Conservation (phyloP, 352 stramenopile genomes). For the Globisporangium irregulare region DNA sequence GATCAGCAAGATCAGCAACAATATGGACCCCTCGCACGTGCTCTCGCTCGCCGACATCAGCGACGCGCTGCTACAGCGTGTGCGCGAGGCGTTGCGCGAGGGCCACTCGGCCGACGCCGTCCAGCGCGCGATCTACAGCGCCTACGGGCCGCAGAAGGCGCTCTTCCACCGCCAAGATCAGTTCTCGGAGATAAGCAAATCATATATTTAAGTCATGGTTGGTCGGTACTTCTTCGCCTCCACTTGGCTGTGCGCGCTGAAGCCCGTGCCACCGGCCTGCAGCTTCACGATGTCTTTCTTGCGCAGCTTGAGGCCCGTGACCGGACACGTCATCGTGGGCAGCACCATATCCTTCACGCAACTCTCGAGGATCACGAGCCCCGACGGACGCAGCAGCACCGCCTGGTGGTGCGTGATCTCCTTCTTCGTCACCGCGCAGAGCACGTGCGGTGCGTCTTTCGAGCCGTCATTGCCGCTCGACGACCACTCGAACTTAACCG, state of each 20-base stretch:
- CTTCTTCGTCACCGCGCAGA: conserved; percentile 82
- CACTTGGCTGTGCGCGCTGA: conserved; percentile 82
- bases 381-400: conserved; percentile 76
- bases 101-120: conserved; percentile 24
- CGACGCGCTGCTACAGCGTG: conserved; percentile 47
- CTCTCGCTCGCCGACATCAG: conserved; percentile 53
- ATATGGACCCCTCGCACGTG: not conserved
- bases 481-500: conserved; percentile 80
- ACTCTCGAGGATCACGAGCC: conserved; percentile 74
- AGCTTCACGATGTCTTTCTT: conserved; percentile 86
- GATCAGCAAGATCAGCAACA: not conserved
- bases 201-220: conserved; percentile 75
- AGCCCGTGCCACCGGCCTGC: conserved; percentile 70
- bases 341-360: conserved; percentile 84
- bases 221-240: conserved; percentile 87
- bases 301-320: conserved; percentile 79
- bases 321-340: conserved; percentile 81
- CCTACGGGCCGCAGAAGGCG: conserved; percentile 44
- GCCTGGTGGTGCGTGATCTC: conserved; percentile 75
- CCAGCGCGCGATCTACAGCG: conserved; percentile 38
- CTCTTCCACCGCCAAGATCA: conserved; percentile 33
- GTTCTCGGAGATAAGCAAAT: conserved; percentile 41
- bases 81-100: conserved; percentile 44
- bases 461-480: conserved; percentile 17
- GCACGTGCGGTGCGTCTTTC: conserved; percentile 37